These are phyloP conservation scores for Allium fistulosum DNA, from an alignment of 106 monocot genomes.

Conservation along the genomic window DNA sequence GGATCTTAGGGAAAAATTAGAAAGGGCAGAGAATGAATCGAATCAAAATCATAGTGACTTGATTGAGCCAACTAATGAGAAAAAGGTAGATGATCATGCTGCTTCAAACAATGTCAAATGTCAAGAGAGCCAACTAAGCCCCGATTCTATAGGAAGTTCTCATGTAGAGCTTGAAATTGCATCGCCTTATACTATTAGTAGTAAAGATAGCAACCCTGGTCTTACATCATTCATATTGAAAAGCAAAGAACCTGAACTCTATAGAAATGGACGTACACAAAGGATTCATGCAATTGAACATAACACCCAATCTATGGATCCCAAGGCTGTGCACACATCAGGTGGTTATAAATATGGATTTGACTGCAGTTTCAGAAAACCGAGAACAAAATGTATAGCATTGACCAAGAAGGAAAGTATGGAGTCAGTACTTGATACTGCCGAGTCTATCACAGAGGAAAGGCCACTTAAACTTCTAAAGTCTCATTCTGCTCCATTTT, in stretches of 20 bases:
- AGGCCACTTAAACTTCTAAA: constrained; percentile 6
- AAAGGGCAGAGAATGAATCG: constrained; percentile 13
- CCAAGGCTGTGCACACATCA: constrained; percentile 9
- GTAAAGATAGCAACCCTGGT: constrained; percentile 14
- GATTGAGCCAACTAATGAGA: constrained; percentile 8
- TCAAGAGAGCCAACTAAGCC: constrained; percentile 1
- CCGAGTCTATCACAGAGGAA: constrained; percentile 5
- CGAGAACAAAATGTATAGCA: constrained; percentile 12
- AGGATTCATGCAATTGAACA: constrained; percentile 61
- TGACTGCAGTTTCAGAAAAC: constrained; percentile 3
- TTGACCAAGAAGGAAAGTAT: neutral
- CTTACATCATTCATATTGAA: constrained; percentile 49
- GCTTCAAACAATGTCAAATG: neutral
- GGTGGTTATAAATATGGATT: neutral
- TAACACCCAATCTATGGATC: constrained; percentile 10
- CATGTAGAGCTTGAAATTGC: neutral
- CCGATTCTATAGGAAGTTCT: neutral
- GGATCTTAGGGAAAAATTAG: constrained; percentile 16
- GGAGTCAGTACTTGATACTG: neutral
- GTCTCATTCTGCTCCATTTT: constrained; percentile 3
- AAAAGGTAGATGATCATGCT: constrained; percentile 5
- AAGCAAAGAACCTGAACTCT: constrained; percentile 50
- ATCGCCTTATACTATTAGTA: neutral
- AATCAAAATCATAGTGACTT: constrained; percentile 4
- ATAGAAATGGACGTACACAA: constrained; percentile 57